Evolutionary conservation across 2,329 filamentous ascomycete species (phyloP).

Genomic region (Aspergillus transmontanensis): DNA sequence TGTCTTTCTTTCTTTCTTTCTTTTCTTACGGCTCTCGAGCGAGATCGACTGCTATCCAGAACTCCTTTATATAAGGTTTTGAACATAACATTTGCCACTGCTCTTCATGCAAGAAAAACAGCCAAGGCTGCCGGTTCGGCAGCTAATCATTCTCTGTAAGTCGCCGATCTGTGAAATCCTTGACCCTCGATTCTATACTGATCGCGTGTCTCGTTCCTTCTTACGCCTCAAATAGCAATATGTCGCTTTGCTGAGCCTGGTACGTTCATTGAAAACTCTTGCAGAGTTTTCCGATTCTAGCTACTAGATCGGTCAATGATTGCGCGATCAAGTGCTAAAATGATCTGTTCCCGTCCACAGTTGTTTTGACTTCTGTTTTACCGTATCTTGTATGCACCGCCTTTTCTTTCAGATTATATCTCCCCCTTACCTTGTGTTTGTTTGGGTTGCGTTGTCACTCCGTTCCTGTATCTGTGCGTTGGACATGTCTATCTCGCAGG

Average conservation of each 20-base stretch:
- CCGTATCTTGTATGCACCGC: slow-evolving; percentile 54
- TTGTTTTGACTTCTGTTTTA: slow-evolving; percentile 69
- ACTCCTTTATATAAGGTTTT: neutral
- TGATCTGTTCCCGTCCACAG: slow-evolving; percentile 18
- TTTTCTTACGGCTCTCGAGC: neutral
- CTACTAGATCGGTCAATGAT: neutral
- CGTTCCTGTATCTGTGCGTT: neutral
- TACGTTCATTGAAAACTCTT: slow-evolving; percentile 23
- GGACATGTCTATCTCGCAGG: neutral
- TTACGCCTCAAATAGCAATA: slow-evolving; percentile 57
- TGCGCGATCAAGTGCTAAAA: slow-evolving; percentile 2
- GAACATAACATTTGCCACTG: neutral
- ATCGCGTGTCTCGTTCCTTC: neutral
- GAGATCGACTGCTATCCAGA: neutral
- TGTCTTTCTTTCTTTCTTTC: neutral
- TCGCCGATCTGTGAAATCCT: slow-evolving; percentile 13
- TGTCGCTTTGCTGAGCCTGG: slow-evolving; percentile 75
- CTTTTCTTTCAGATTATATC: neutral
- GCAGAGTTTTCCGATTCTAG: slow-evolving; percentile 4
- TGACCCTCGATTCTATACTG: neutral
- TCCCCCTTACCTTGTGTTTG: neutral
- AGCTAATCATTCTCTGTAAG: slow-evolving; percentile 76
- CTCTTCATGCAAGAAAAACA: slow-evolving; percentile 26
- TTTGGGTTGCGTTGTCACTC: too few species aligned
- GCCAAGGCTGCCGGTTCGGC: slow-evolving; percentile 72